Evolutionary conservation across 495 filamentous ascomycete species (phyloP), one percentile per base, ranked within the genome.

Genomic region (Beverwykella pulmonaria): DNA sequence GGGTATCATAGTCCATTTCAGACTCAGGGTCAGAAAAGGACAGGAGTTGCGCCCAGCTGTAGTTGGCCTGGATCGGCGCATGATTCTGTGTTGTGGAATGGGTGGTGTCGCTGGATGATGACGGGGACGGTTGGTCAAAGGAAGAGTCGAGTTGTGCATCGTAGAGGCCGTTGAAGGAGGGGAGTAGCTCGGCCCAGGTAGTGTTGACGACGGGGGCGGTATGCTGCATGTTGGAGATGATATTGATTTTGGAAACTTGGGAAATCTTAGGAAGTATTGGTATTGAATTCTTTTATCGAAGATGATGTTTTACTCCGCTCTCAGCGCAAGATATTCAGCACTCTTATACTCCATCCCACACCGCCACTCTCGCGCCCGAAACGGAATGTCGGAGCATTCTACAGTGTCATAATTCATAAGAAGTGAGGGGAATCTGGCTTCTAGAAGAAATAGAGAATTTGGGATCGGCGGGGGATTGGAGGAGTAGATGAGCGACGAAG

Each of bases 161-260:
- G 26, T 54, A 54, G 5, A 54, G 25, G 4, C 52, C 52, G 17
- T 54, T 54, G 23, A 54, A 25, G 19, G 52, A 54, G 5, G 52
- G 52, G 23, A 54, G 52, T 7, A 54, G 3, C 29, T 54, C 25
- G n/a, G 23, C 9, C 52, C 52, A 54, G 14, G 52, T 10, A 19
- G 25, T 19, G 52, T 54, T 30, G 23, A 32, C 27, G 8, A 30
- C 9, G 25, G 52, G 20, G 6, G 15, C 15, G 17, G 6, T 44
- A 14, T 44, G 6, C 17, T 12, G 9, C 39, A 44, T 44, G 2
- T 12, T 44, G 39, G 15, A 7, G 39, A n/a, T 44, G 39, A 14
- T 44, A 3, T 44, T 44, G 39, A 10, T 44, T 44, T 44, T 2
- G 15, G 39, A 44, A 7, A 14, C 2, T 44, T 9, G 15, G 17